phyloP scores from a whole-genome alignment of 1,284 basidiomycete genomes.

The Marasmius fiardii region DNA sequence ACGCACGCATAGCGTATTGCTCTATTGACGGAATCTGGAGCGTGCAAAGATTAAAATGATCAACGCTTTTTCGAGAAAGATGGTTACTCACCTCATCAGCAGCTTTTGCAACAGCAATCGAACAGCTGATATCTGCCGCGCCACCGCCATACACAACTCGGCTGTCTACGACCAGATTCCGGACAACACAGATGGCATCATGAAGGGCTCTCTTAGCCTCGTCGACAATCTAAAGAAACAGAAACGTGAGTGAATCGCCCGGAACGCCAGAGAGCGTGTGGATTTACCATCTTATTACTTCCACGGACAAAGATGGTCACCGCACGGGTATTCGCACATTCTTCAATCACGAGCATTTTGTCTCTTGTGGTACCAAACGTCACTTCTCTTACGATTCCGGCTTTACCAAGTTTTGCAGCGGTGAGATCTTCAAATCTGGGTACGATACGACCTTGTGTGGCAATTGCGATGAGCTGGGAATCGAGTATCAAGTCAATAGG shows the following conservation, averaged over 20 bases:
- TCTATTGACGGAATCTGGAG: constrained; percentile 90
- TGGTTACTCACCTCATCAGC: constrained; percentile 76
- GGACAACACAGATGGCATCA: constrained; percentile 96
- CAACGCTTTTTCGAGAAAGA: background rate
- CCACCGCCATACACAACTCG: constrained; percentile 98
- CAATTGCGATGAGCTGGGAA: constrained; percentile 90
- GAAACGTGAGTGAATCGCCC: constrained; percentile 1
- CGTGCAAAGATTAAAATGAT: background rate
- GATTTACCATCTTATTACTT: constrained; percentile 94
- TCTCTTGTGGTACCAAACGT: constrained; percentile 97
- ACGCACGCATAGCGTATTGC: constrained; percentile 99
- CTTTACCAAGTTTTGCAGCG: constrained; percentile 87
- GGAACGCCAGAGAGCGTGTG: constrained; percentile 1
- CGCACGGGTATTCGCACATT: constrained; percentile 95
- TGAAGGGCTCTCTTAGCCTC: constrained; percentile 98
- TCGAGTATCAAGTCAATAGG: constrained; percentile 1
- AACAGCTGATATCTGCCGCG: constrained; percentile 94
- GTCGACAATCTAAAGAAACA: constrained; percentile 80
- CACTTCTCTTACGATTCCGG: constrained; percentile 91
- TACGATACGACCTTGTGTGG: constrained; percentile 97
- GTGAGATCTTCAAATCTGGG: constrained; percentile 96
- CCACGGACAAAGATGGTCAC: constrained; percentile 98
- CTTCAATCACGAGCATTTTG: constrained; percentile 99
- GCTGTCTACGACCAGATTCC: constrained; percentile 94
- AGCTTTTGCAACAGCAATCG: constrained; percentile 89